Evolutionary conservation across 2,329 filamentous ascomycete genomes (phyloP), one percentile per base, ranked within the genome.

Genomic region (Rhytidhysteron rufulum): DNA sequence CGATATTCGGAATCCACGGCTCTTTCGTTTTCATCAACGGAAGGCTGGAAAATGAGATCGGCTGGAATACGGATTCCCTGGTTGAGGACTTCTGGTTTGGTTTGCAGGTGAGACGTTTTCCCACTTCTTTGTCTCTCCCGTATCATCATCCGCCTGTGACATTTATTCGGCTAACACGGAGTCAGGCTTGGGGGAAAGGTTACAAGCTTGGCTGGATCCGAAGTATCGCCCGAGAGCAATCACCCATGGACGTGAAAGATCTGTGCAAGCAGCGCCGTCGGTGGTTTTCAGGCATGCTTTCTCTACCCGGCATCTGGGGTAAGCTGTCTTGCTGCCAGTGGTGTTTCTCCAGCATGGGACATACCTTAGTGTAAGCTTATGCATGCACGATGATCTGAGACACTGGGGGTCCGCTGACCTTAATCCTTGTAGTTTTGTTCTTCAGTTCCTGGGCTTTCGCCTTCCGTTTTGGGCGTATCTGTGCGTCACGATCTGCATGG

Each of bases 71-170:
- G 4, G 37, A 40, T 22, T 43, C 30, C 20, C 30, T 43, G 20
- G 27, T 37, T 13, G 41, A 43, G 11, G 37, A 43, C 20, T 43
- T 35, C 21, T 43, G 41, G 41, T 43, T 41, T 36, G 37, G 29
- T 5, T n/a, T 36, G n/a, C 21, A 15, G 18, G 34, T 24, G 18
- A 36, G 34, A 10, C 16, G 16, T n/a, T 7, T 13, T 18, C 10
- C 7, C 16, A 20, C 16, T 34, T 13, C 13, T 3, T n/a, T 16
- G 4, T 8, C 16, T 30, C 27, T 4, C 27, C 16, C 27, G 16
- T 16, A n/a, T 30, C 13, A 13, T 30, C 13, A 30, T 8, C 8
- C 27, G 16, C 17, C 16, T 33, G 13, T 11, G 5, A 10, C 11
- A 18, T 11, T 33, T 33, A 33, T 36, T n/a, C n/a, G 7, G 27